Conservation (phyloP, 495 filamentous ascomycete species). For the Amphirosellinia nigrospora region DNA sequence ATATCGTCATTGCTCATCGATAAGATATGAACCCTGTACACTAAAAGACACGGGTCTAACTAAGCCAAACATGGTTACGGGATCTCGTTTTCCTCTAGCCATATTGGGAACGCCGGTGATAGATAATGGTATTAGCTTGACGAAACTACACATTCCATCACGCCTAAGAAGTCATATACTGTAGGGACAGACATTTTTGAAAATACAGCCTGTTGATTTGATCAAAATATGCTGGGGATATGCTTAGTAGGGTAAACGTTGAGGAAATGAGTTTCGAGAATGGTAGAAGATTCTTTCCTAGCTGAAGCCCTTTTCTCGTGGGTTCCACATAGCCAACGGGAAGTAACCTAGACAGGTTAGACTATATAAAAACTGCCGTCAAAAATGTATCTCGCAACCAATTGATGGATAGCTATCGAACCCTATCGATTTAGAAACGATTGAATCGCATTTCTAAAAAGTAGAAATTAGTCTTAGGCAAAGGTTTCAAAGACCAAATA, state of each 20-base stretch:
- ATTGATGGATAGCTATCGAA: not conserved
- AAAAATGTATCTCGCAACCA: not conserved
- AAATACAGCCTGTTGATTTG: too few relatives aligned
- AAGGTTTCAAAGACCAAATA: too few relatives aligned
- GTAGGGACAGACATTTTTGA: not conserved
- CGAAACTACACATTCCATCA: not conserved
- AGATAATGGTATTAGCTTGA: not conserved
- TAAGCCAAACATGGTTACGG: not conserved
- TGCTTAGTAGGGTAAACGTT: not conserved
- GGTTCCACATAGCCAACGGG: not conserved
- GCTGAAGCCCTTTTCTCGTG: not conserved
- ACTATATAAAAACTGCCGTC: not conserved
- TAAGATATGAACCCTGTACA: not conserved
- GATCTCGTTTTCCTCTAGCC: not conserved
- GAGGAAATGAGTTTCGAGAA: not conserved
- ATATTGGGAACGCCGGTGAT: not conserved
- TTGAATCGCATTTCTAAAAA: not conserved
- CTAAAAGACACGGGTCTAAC: not conserved
- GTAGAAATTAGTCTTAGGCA: not conserved
- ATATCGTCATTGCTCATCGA: not conserved
- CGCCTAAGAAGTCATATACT: not conserved
- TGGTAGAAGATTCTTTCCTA: not conserved
- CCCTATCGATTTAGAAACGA: not conserved
- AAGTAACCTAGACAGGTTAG: not conserved
- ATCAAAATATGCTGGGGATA: too few relatives aligned